Percentiles rank a stretch among this genome's conserved stretches.
These are phyloP conservation scores for Populus tomentosa DNA, from an alignment of 441 rosid genomes.

Conservation along the genomic window DNA sequence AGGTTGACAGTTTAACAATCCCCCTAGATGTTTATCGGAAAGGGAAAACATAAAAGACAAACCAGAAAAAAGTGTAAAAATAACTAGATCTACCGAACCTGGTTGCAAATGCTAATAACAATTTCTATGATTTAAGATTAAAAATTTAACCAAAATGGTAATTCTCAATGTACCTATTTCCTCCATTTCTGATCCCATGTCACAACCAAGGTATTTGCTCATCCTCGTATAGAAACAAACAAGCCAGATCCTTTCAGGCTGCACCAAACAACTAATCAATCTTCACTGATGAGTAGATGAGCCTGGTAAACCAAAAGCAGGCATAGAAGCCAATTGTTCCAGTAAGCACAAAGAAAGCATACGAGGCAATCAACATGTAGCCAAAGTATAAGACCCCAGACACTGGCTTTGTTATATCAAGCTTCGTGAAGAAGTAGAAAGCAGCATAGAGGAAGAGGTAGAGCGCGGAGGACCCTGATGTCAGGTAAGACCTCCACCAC, in stretches of 20 bases:
- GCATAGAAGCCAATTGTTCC: slow-evolving; percentile 90
- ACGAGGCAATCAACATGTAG: slow-evolving; percentile 78
- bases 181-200: slow-evolving; percentile 7
- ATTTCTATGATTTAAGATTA: slow-evolving; percentile 22
- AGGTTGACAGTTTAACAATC: background rate
- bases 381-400: slow-evolving; percentile 86
- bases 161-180: background rate
- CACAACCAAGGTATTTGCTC: background rate
- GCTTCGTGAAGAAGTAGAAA: slow-evolving; percentile 91
- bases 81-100: slow-evolving; percentile 18
- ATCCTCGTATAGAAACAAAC: slow-evolving; percentile 6
- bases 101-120: slow-evolving; percentile 12
- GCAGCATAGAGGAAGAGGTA: slow-evolving; percentile 82
- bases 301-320: slow-evolving; percentile 93
- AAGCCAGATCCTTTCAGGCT: background rate
- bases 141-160: slow-evolving; percentile 26
- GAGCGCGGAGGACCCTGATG: slow-evolving; percentile 84
- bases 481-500: slow-evolving; percentile 98
- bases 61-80: background rate
- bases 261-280: slow-evolving; percentile 43
- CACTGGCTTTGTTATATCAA: slow-evolving; percentile 79
- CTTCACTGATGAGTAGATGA: slow-evolving; percentile 85
- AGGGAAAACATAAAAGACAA: background rate
- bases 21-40: background rate
- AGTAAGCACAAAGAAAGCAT: slow-evolving; percentile 73